Base-by-base conservation (phyloP, 192 early-diverging fungal species). In the Obelidium mucronatum region DNA sequence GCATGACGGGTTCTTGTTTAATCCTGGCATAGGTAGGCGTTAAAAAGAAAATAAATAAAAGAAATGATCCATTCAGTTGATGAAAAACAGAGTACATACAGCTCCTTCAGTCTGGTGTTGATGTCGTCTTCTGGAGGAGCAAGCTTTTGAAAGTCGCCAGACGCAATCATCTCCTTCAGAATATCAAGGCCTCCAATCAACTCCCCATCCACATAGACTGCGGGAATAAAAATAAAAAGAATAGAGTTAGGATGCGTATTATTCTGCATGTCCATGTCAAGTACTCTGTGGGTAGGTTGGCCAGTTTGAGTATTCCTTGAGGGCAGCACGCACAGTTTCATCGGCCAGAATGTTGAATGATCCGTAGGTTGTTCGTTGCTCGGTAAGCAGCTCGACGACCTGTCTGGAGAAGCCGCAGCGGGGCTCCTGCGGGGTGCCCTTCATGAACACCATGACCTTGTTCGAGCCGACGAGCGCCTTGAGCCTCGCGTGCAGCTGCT, bases 381-480 rank as follows among this genome's bases (percentile, higher is more conserved):
- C 91, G 40, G 90, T 87, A 66, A 99, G 84, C 55, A 98, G 67
- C 26, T 86, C 87, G 30, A 98, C 82, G 69, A 94, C 73, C 82
- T 94, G 89, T 81, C 91, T 90, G 65, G 92, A 94, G 76, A 98
- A 98, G 11, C 96, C 96, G 80, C 97, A 98, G 17, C 93, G 87
- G n/a, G 97, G 97, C 78, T 91, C 88, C 22, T 87, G 83, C 13
- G 97, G 94, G 17, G 94, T 95, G 34, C 97, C 97, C 81, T 98
- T 98, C 73, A 98, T 96, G 80, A 97, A 97, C n/a, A 96, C 82
- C 95, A 98, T 96, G 22, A 98, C 89, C 17, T 90, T 86, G 60
- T 86, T 73, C 31, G 80, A 75, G 48, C 35, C 71, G 56, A 85
- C 67, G 36, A 89, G 76, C 24, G 74, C 53, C 52, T 82, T 75